phyloP scores from a whole-genome alignment of 148 eudicot species.

The Rhododendron kiyosumense region DNA sequence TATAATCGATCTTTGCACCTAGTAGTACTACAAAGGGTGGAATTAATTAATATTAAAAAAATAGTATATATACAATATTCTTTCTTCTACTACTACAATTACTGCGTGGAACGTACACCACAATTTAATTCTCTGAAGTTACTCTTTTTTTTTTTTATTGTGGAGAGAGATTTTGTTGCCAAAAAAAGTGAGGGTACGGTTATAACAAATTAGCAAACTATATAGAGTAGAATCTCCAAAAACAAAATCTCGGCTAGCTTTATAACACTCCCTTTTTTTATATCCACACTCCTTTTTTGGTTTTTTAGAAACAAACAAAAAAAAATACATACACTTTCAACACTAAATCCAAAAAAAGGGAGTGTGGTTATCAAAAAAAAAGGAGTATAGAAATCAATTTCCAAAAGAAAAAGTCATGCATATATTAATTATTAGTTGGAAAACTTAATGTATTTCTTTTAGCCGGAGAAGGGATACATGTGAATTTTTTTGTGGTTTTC shows the following conservation, averaged over 20 bases:
- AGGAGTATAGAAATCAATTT: no score
- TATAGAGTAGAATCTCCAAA: background rate
- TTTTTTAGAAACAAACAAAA: no score
- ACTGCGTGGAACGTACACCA: background rate
- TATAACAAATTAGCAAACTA: background rate
- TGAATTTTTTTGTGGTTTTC: background rate
- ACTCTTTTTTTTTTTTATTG: background rate
- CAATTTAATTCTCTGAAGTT: background rate
- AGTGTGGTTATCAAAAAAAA: no score
- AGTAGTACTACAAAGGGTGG: no score
- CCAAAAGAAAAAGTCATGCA: no score
- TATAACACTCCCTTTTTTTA: no score
- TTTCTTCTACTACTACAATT: background rate
- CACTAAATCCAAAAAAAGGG: no score
- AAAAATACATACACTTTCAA: no score
- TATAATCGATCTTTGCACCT: no score
- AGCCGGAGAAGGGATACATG: background rate
- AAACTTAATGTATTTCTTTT: background rate
- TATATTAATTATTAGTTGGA: no score
- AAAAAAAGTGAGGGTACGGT: background rate
- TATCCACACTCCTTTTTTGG: no score
- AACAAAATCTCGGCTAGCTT: background rate
- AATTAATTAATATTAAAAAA: no score
- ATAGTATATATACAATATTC: background rate
- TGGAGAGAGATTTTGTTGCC: background rate